A percentile compares a stretch with the other conserved stretches of the same genome.
Conservation (phyloP, 805 yeast genomes). For the Yarrowia bubula region DNA sequence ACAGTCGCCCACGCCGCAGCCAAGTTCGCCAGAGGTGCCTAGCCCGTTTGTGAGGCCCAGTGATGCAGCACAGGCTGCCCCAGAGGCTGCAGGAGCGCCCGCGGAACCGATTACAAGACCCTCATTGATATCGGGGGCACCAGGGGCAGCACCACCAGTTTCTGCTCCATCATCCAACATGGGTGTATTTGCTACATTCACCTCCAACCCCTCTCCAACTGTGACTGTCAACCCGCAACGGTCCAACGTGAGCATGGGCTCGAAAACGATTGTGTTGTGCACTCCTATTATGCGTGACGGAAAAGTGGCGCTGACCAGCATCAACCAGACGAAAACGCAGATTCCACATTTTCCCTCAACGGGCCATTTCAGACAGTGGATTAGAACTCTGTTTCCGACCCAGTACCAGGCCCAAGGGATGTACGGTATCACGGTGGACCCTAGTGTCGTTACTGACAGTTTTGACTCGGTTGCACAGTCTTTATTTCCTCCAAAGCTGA, state of each 20-base stretch:
- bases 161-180: too few relatives aligned
- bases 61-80: background rate
- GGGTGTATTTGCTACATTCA: too few relatives aligned
- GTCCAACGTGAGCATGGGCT: too few relatives aligned
- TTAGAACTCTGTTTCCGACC: background rate
- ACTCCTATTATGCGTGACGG: too few relatives aligned
- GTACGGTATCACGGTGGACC: background rate
- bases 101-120: background rate
- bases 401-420: background rate
- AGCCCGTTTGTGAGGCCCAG: background rate
- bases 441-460: background rate
- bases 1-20: too few relatives aligned
- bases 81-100: background rate
- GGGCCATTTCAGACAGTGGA: background rate
- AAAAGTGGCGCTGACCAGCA: too few relatives aligned
- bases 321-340: background rate
- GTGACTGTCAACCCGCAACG: too few relatives aligned
- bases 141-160: background rate
- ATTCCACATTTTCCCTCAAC: background rate
- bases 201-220: too few relatives aligned
- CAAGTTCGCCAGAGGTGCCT: too few relatives aligned
- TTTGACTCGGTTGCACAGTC: too few relatives aligned
- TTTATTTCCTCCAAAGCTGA: too few relatives aligned
- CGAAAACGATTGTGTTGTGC: too few relatives aligned
- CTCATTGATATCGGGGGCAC: background rate